phyloP scores from a whole-genome alignment of 768 basidiomycete species.

The Amanita pallidorosea region DNA sequence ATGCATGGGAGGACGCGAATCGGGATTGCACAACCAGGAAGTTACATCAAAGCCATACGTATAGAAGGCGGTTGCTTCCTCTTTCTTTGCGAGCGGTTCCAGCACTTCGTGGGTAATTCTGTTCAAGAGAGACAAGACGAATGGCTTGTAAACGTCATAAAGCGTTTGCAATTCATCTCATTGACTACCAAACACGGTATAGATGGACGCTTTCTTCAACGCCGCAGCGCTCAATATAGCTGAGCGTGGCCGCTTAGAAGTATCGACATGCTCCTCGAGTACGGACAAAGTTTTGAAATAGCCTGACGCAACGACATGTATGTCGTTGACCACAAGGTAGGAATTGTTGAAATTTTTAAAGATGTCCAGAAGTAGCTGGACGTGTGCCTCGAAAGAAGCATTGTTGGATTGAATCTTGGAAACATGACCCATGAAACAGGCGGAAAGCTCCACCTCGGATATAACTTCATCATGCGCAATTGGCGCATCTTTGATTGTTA shows the following conservation, averaged over 20 bases:
- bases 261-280: conserved; percentile 46
- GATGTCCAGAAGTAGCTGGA: conserved; percentile 60
- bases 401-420: conserved; percentile 47
- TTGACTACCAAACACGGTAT: conserved; percentile 95
- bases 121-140: conserved; percentile 62
- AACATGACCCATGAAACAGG: conserved; percentile 74
- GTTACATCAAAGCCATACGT: conserved; percentile 70
- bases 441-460: conserved; percentile 66
- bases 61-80: conserved; percentile 57
- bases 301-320: conserved; percentile 70
- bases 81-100: conserved; percentile 52
- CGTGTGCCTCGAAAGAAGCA: conserved; percentile 40
- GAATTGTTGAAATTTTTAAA: conserved; percentile 70
- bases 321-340: conserved; percentile 63
- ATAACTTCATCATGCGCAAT: conserved; percentile 45
- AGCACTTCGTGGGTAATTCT: conserved; percentile 59
- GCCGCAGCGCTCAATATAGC: conserved; percentile 58
- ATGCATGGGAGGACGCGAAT: conserved; percentile 61
- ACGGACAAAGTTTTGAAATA: conserved; percentile 71
- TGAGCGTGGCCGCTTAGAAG: conserved; percentile 52
- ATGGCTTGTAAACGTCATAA: conserved; percentile 86
- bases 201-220: conserved; percentile 62
- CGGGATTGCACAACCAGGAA: conserved; percentile 71
- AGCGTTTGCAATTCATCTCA: conserved; percentile 91
- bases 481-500: conserved; percentile 38